phyloP scores from a whole-genome alignment of 164 flowering plant species.

The Aristolochia californica region DNA sequence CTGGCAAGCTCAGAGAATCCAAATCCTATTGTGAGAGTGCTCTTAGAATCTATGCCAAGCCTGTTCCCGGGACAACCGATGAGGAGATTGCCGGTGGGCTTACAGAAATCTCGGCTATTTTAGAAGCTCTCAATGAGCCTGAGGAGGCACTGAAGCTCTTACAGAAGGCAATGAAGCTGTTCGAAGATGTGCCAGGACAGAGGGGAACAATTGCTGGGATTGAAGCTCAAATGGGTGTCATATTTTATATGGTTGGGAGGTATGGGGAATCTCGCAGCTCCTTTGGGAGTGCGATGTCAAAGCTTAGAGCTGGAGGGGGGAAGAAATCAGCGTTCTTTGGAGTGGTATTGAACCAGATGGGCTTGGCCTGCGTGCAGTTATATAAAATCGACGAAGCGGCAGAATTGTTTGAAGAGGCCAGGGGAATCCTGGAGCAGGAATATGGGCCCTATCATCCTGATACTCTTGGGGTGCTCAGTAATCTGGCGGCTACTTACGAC shows the following conservation, averaged over 20 bases:
- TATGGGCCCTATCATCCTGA: constrained; percentile 90
- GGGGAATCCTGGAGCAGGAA: constrained; percentile 72
- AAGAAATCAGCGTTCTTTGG: constrained; percentile 95
- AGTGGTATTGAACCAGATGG: constrained; percentile 93
- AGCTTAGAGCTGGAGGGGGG: constrained; percentile 87
- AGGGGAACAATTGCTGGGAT: constrained; percentile 85
- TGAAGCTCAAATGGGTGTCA: constrained; percentile 94
- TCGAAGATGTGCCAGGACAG: constrained; percentile 92
- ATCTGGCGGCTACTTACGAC: constrained; percentile 96
- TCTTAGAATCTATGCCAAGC: constrained; percentile 76
- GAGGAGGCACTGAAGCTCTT: constrained; percentile 85
- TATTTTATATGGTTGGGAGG: constrained; percentile 75
- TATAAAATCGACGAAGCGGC: constrained; percentile 92
- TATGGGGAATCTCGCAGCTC: constrained; percentile 64
- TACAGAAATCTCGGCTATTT: constrained; percentile 80
- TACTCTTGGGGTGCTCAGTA: constrained; percentile 87
- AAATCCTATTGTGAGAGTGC: constrained; percentile 93
- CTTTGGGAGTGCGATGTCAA: constrained; percentile 71
- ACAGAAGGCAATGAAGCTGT: constrained; percentile 74
- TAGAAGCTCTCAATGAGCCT: constrained; percentile 86
- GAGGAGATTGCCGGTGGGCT: constrained; percentile 89
- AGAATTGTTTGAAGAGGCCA: constrained; percentile 87
- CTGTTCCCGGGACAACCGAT: constrained; percentile 86
- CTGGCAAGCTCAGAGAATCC: constrained; percentile 89
- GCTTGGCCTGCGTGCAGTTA: constrained; percentile 79